A percentile compares a stretch with the other conserved stretches of the same genome.
Evolutionary conservation across 2,329 filamentous ascomycete species (phyloP).

Genomic region (Cytospora paraplurivora): DNA sequence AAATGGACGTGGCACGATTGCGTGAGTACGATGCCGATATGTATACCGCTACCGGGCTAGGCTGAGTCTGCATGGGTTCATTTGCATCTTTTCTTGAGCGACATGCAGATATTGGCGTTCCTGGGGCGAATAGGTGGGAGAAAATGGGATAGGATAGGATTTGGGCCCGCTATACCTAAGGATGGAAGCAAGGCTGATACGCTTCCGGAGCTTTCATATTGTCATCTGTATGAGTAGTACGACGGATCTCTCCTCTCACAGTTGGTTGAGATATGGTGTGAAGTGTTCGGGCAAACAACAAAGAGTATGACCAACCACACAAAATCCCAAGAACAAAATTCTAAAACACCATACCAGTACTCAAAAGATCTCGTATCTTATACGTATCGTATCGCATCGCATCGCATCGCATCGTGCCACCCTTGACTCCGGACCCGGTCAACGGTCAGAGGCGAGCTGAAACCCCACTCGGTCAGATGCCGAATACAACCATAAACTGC

Average conservation of each 20-base stretch:
- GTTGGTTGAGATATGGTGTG: conserved; percentile 15
- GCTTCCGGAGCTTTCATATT: not conserved
- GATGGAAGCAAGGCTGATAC: not conserved
- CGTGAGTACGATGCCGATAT: not conserved
- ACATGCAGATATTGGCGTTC: conserved; percentile 14
- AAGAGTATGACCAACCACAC: not conserved
- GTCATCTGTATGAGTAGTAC: conserved; percentile 21
- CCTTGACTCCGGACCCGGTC: not conserved
- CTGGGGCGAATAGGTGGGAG: not conserved
- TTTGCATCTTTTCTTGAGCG: conserved; percentile 8
- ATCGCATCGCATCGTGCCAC: not conserved
- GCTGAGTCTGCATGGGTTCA: not conserved
- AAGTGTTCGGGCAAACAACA: conserved; percentile 2
- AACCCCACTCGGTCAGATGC: too few species aligned
- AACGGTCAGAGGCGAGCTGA: too few species aligned
- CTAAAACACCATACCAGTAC: not conserved
- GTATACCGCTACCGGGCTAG: not conserved
- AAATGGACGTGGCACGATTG: not conserved
- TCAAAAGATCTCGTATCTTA: too few species aligned
- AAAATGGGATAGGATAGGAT: conserved; percentile 14
- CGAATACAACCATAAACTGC: too few species aligned
- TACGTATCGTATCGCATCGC: not conserved
- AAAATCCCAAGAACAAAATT: not conserved
- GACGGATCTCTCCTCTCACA: conserved; percentile 19
- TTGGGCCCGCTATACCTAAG: not conserved